These are phyloP conservation scores for Rhodotorula sp. DNA, from an alignment of 1,284 basidiomycete genomes.

Conservation along the genomic window DNA sequence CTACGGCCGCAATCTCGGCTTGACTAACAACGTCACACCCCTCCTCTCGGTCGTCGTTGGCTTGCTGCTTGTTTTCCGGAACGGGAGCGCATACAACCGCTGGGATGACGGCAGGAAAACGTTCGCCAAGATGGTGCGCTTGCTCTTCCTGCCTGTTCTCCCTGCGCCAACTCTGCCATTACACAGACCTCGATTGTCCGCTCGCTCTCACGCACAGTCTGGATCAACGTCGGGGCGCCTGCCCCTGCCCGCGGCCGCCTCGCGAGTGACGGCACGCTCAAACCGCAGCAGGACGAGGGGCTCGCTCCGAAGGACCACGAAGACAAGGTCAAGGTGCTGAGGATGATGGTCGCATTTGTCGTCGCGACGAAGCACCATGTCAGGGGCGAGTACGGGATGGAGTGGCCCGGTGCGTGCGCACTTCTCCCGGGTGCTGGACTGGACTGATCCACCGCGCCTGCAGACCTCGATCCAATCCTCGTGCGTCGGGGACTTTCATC, in stretches of 20 bases:
- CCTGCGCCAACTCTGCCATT: neutral
- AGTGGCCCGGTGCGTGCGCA: slow-evolving; percentile 44
- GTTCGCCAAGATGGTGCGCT: slow-evolving; percentile 43
- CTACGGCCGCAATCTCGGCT: slow-evolving; percentile 27
- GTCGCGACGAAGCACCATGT: slow-evolving; percentile 47
- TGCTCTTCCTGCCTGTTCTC: neutral
- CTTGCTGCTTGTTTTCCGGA: slow-evolving; percentile 45
- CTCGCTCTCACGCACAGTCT: slow-evolving; percentile 42
- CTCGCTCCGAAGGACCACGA: slow-evolving; percentile 35
- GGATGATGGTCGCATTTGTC: slow-evolving; percentile 44
- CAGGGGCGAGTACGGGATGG: slow-evolving; percentile 45
- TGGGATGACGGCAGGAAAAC: slow-evolving; percentile 47
- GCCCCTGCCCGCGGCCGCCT: slow-evolving; percentile 18
- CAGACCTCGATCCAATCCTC: slow-evolving; percentile 25
- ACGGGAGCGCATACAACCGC: slow-evolving; percentile 41
- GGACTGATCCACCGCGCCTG: slow-evolving; percentile 7
- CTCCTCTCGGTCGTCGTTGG: slow-evolving; percentile 48
- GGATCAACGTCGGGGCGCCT: slow-evolving; percentile 45
- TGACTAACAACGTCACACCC: slow-evolving; percentile 43
- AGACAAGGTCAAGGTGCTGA: slow-evolving; percentile 43
- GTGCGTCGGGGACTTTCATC: neutral
- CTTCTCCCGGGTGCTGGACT: neutral
- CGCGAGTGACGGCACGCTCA: neutral
- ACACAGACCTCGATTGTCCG: slow-evolving; percentile 37
- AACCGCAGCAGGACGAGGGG: slow-evolving; percentile 1